Conservation (phyloP, 1,284 basidiomycete genomes). For the Tetrapyrgos nigripes region DNA sequence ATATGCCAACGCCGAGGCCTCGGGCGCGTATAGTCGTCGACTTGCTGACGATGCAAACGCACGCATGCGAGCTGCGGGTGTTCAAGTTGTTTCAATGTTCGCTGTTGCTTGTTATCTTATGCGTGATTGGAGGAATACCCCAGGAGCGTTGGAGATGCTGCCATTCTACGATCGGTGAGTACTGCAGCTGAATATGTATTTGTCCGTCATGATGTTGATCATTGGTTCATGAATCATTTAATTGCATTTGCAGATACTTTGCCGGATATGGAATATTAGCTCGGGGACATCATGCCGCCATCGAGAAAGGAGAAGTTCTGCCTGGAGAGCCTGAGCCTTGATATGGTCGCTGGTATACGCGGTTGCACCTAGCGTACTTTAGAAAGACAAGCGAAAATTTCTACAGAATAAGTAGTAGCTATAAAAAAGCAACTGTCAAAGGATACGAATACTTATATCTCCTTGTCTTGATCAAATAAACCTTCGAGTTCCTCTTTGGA, state of each 20-base stretch:
- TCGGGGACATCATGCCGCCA: constrained; percentile 44
- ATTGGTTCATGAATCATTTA: not conserved
- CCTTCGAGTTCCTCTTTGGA: too few species aligned
- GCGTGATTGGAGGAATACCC: constrained; percentile 53
- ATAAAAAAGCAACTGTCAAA: too few species aligned
- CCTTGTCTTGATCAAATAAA: too few species aligned
- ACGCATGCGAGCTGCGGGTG: constrained; percentile 50
- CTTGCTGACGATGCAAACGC: constrained; percentile 49
- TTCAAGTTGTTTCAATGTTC: constrained; percentile 49
- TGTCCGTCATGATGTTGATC: too few species aligned
- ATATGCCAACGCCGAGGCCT: constrained; percentile 51
- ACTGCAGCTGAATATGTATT: too few species aligned
- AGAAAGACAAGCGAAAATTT: too few species aligned
- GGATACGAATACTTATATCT: too few species aligned
- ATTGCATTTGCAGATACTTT: constrained; percentile 44
- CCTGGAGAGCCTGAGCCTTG: constrained; percentile 26
- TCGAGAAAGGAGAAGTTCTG: constrained; percentile 34
- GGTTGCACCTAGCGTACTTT: too few species aligned
- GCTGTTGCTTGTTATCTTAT: constrained; percentile 48
- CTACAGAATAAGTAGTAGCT: too few species aligned
- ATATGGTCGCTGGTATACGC: too few species aligned
- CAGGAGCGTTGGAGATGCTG: constrained; percentile 43
- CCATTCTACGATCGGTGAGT: constrained; percentile 51
- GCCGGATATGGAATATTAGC: constrained; percentile 46
- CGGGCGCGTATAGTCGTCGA: constrained; percentile 44